These are phyloP conservation scores for Golovinomyces cichoracearum DNA, from an alignment of 2,329 filamentous ascomycete genomes.

Conservation along the genomic window DNA sequence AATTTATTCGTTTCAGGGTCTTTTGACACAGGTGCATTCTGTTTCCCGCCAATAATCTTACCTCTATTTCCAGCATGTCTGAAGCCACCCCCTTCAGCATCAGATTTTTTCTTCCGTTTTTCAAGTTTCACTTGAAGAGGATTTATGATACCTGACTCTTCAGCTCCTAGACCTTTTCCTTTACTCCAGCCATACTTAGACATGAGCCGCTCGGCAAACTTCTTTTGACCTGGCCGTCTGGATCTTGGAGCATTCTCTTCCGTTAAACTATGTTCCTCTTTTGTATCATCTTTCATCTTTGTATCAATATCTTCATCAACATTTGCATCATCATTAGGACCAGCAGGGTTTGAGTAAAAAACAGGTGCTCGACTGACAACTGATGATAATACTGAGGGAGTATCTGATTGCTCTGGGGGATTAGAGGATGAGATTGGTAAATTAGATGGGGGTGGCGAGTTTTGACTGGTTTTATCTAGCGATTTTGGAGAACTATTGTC, in stretches of 20 bases:
- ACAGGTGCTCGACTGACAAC: slow-evolving; percentile 58
- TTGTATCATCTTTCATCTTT: slow-evolving; percentile 17
- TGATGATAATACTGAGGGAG: slow-evolving; percentile 13
- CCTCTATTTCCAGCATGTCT: slow-evolving; percentile 39
- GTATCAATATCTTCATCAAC: slow-evolving; percentile 26
- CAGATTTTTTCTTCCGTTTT: slow-evolving; percentile 54
- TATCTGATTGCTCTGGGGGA: slow-evolving; percentile 4
- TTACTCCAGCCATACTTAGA: slow-evolving; percentile 83
- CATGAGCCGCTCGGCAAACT: slow-evolving; percentile 72
- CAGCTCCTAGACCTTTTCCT: slow-evolving; percentile 64
- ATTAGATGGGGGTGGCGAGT: slow-evolving; percentile 10
- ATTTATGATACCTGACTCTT: slow-evolving; percentile 57
- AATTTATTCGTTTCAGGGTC: slow-evolving; percentile 28
- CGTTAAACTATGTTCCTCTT: slow-evolving; percentile 8
- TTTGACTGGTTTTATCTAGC: neutral
- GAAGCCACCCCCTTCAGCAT: slow-evolving; percentile 57
- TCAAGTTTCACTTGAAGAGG: slow-evolving; percentile 65
- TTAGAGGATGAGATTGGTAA: neutral
- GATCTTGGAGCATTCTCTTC: slow-evolving; percentile 24
- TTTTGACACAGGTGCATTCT: slow-evolving; percentile 22
- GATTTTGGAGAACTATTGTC: slow-evolving; percentile 2
- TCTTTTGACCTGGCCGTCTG: slow-evolving; percentile 49
- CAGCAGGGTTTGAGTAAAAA: slow-evolving; percentile 34
- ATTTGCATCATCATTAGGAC: slow-evolving; percentile 25
- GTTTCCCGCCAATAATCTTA: slow-evolving; percentile 51